Base-by-base conservation (phyloP, 345 rosid species). In the Aquilaria yunnanensis region DNA sequence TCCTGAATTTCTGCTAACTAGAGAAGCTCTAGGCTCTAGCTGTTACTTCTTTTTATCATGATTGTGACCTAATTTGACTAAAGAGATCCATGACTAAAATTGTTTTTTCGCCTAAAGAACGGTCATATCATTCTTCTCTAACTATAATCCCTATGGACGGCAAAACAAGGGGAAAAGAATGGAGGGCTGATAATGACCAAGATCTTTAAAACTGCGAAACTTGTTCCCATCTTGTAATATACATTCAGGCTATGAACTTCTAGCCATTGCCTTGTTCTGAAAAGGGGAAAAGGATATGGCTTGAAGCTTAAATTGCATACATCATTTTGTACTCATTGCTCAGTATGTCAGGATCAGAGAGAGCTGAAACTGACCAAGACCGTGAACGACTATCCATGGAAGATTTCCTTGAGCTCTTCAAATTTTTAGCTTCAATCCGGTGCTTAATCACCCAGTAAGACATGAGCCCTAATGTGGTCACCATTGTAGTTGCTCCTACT, bases 381-480 rank as follows among this genome's bases (percentile, higher is more conserved):
- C 80, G 71, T 1, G 89, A 83, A 61, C 77, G 64, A 71, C 93
- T 89, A 2, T 77, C 80, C 72, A 77, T 6, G 0, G 93, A 77
- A 1, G 89, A 84, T 77, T 66, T 81, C 31, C 96, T 74, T 33
- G 81, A 74, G 49, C 71, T 92, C 71, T 93, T 84, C 69, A 81
- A 34, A 53, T 81, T 93, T 0, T 86, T 76, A 62, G 89, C 88
- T 67, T 93, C 97, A 1, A 93, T 93, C 33, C 94, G 75, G 62
- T 89, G 97, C 74, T 62, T 76, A 32, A 89, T 80, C 62, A 93
- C 97, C 98, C 98, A 93, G 60, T 83, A 89, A 70, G 84, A 81
- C 97, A 93, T 93, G 0, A 92, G 87, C n/a, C 97, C 98, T 55
- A 89, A 52, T 9, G 98, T 93, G n/a, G 92, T 80, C 14, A 71